A percentile compares a stretch with the other conserved stretches of the same genome.
Conservation (phyloP, 225 moss, liverwort and hornwort species). For the Asterella californica region DNA sequence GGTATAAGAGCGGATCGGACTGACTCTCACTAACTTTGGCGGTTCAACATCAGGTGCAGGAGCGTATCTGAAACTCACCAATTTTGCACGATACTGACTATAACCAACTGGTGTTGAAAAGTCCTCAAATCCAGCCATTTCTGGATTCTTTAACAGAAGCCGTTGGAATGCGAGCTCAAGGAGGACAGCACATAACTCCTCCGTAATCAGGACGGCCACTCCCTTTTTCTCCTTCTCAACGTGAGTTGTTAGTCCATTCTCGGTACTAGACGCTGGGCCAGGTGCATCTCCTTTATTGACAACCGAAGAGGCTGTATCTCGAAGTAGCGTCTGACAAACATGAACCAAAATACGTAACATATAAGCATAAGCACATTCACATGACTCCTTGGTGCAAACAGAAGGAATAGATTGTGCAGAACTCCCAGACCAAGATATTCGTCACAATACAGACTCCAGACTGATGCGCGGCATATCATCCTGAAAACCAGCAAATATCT, state of each 20-base stretch:
- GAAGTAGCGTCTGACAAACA: constrained; percentile 61
- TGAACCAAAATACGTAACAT: not conserved
- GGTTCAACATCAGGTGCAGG: not conserved
- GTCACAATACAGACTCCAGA: not conserved
- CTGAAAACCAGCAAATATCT: not conserved
- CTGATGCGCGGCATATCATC: not conserved
- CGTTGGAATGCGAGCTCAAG: constrained; percentile 72
- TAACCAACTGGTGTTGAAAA: constrained; percentile 73
- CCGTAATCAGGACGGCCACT: constrained; percentile 54
- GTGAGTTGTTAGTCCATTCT: constrained; percentile 41
- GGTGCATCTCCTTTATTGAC: constrained; percentile 34
- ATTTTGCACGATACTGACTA: constrained; percentile 84
- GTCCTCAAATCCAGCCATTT: constrained; percentile 59
- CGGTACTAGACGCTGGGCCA: constrained; percentile 26
- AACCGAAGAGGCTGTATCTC: constrained; percentile 66
- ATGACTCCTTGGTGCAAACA: not conserved
- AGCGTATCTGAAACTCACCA: constrained; percentile 54
- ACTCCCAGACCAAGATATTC: not conserved
- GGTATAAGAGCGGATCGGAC: not conserved
- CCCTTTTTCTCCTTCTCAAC: constrained; percentile 82
- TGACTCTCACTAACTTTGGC: not conserved
- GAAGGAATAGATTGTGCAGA: not conserved
- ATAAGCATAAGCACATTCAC: not conserved
- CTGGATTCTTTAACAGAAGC: constrained; percentile 64
- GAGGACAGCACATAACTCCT: constrained; percentile 62